A percentile compares a stretch with the other conserved stretches of the same genome.
Conservation (phyloP, 371 early-diverging fungal species). For the Actinomortierella ambigua region DNA sequence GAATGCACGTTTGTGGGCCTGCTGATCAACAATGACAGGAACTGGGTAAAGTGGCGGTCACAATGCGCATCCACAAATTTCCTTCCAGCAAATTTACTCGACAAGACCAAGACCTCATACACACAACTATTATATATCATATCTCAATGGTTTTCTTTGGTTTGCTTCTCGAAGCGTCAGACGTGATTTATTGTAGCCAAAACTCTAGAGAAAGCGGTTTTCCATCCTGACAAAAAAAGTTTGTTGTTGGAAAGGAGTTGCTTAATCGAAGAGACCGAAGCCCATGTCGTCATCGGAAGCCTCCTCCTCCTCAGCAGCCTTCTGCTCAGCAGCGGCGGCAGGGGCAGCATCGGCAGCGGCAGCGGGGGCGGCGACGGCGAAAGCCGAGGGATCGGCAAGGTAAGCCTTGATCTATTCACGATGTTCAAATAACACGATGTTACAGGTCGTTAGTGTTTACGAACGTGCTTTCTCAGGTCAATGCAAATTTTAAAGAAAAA, state of each 20-base stretch:
- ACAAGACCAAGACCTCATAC: no score
- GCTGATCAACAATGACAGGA: no score
- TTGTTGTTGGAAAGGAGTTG: constrained; percentile 12
- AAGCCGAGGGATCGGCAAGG: constrained; percentile 87
- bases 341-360: constrained; percentile 58
- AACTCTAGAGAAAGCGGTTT: no score
- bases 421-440: constrained; percentile 1
- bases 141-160: no score
- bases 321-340: constrained; percentile 50
- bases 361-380: constrained; percentile 74
- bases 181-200: no score
- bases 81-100: no score
- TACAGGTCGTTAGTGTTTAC: no score
- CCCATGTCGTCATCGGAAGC: constrained; percentile 85
- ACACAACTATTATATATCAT: no score
- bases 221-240: constrained; percentile 23
- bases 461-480: not conserved
- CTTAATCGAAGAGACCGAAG: constrained; percentile 86
- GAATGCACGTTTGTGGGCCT: no score
- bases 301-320: constrained; percentile 68
- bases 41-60: no score
- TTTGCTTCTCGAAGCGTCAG: no score
- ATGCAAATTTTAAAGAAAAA: not conserved
- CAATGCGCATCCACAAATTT: no score
- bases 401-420: constrained; percentile 79